phyloP scores from a whole-genome alignment of 768 basidiomycete genomes.

The Tephrocybe rancida region DNA sequence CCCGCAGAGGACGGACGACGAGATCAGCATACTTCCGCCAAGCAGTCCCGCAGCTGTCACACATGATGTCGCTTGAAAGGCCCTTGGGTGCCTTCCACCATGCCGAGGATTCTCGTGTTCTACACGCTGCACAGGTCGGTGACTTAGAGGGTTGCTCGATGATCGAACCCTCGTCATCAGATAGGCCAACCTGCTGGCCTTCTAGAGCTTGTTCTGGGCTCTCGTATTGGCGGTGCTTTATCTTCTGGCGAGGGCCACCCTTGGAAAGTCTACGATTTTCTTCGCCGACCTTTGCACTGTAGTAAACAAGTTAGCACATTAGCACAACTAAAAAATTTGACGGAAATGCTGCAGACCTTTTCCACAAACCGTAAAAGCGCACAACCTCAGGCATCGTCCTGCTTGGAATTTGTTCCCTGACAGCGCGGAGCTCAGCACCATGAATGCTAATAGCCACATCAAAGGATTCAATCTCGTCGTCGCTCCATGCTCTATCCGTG shows the following conservation, averaged over 20 bases:
- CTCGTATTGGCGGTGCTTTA: constrained; percentile 37
- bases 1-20: constrained; percentile 71
- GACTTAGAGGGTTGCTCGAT: constrained; percentile 56
- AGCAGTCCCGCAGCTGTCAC: constrained; percentile 82
- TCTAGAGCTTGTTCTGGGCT: constrained; percentile 39
- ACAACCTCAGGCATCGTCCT: constrained; percentile 78
- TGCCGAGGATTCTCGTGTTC: constrained; percentile 71
- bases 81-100: constrained; percentile 97
- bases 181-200: constrained; percentile 50
- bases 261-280: constrained; percentile 58
- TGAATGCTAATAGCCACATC: constrained; percentile 74
- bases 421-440: constrained; percentile 79
- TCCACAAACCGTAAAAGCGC: constrained; percentile 85
- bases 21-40: constrained; percentile 95
- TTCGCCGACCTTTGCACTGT: constrained; percentile 68
- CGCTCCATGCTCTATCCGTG: constrained; percentile 71
- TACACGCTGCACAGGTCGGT: constrained; percentile 80
- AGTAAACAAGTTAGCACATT: not conserved
- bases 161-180: constrained; percentile 81
- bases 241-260: constrained; percentile 36
- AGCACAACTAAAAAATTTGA: not conserved
- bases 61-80: constrained; percentile 75
- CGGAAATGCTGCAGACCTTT: constrained; percentile 64
- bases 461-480: constrained; percentile 71
- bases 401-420: constrained; percentile 72